Evolutionary conservation across 106 monocot genomes (phyloP), one percentile per base, ranked within the genome.

Genomic region (Dactylorhiza incarnata): DNA sequence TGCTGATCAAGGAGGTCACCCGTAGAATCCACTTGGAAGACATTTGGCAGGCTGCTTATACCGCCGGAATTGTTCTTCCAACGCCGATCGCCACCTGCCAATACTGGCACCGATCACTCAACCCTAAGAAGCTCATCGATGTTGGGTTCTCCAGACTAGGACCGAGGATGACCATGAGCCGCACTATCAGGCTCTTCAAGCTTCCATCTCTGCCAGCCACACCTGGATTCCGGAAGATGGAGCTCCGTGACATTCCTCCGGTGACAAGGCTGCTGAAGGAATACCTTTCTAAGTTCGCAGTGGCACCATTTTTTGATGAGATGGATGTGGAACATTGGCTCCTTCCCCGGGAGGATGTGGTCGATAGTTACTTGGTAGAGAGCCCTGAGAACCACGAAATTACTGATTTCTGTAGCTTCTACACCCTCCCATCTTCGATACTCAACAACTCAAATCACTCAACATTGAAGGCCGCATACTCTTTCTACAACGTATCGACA

Each of bases 401-500:
- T 49, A 94, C 93, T 2, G 93, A 94, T 68, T 90, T 94, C 66
- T 90, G 90, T 71, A 94, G 93, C 81, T 94, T 94, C 75, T 94
- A 94, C 45, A 78, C 90, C 0, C 84, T 94, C 6, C 90, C 90
- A 10, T 84, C 86, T 1, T 86, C 90, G 12, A 85, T 94, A 45
- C 81, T 94, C 29, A 82, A 83, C 48, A 94, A 90, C 59, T 83
- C 76, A 59, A 94, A 86, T 49, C 88, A 90, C 62, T 75, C 86
- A n/a, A 44, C 70, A 9, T 71, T 94, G 77, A 94, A 88, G 84
- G 88, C 93, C 2, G 93, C 93, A 1, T 90, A 94, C 46, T 90
- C 88, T 16, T 94, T 82, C 73, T 94, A 94, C 51, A 88, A 94
- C 70, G 90, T 90, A 12, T 47, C 86, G 6, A 88, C 86, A 10